Percentiles rank a stretch among this genome's conserved stretches.
These are phyloP conservation scores for Lobulomyces angularis DNA, from an alignment of 192 early-diverging fungal species.

Conservation along the genomic window DNA sequence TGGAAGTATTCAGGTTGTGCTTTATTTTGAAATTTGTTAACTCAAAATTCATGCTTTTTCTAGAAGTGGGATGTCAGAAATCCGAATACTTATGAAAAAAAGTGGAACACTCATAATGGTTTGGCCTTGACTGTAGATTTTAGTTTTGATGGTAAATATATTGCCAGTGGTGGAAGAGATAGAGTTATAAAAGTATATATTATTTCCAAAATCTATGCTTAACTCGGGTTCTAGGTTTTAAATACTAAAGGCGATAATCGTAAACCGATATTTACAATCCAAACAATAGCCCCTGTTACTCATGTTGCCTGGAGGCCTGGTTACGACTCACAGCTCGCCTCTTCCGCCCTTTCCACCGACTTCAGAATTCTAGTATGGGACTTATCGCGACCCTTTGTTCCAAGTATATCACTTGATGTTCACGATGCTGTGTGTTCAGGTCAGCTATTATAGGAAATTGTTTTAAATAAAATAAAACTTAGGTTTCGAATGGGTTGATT, in stretches of 20 bases:
- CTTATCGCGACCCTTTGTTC: constrained; percentile 50
- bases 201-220: neutral
- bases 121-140: constrained; percentile 62
- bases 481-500: constrained; percentile 57
- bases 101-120: constrained; percentile 60
- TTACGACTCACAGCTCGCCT: constrained; percentile 56
- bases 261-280: constrained; percentile 43
- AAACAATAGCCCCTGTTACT: constrained; percentile 52
- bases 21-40: neutral
- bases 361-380: constrained; percentile 62
- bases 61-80: constrained; percentile 72
- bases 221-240: constrained; percentile 40
- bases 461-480: neutral
- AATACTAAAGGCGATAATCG: constrained; percentile 52
- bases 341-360: constrained; percentile 48
- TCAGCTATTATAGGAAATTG: constrained; percentile 8
- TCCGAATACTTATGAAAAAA: constrained; percentile 42
- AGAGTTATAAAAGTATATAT: constrained; percentile 53
- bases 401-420: constrained; percentile 52
- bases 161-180: constrained; percentile 71
- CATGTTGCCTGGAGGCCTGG: constrained; percentile 62
- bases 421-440: constrained; percentile 61
- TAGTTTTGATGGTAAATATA: constrained; percentile 48
- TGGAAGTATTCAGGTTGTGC: constrained; percentile 51
- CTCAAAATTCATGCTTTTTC: neutral